phyloP scores from a whole-genome alignment of 768 basidiomycete genomes.

The Leucocoprinus birnbaumii region DNA sequence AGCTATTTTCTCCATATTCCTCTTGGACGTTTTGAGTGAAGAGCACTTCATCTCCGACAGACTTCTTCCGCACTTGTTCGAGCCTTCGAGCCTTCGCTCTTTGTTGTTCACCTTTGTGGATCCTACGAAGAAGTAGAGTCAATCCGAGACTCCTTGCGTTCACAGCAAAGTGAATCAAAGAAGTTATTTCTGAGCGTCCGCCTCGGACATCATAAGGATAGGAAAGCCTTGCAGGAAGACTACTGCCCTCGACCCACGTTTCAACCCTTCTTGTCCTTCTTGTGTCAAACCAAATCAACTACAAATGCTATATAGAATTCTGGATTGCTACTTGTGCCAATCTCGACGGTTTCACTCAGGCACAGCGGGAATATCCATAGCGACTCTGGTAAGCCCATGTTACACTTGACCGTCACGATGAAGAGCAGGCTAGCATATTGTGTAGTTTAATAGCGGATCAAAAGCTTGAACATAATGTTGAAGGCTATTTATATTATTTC shows the following conservation, averaged over 20 bases:
- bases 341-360: background rate
- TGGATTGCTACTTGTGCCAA: no score
- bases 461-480: background rate
- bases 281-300: no score
- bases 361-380: slow-evolving; percentile 1
- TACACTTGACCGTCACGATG: no score
- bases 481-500: background rate
- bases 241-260: background rate
- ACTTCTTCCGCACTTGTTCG: background rate
- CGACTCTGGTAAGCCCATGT: no score
- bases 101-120: background rate
- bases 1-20: no score
- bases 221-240: no score
- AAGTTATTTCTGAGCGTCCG: no score
- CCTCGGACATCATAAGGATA: no score
- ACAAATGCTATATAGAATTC: no score
- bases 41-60: background rate
- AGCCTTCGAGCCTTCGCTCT: background rate
- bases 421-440: background rate
- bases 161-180: no score
- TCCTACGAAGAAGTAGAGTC: background rate
- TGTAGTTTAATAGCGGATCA: background rate
- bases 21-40: background rate
- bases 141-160: background rate
- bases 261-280: background rate